phyloP scores from a whole-genome alignment of 352 stramenopile genomes.

The Phytopythium oedochilum region DNA sequence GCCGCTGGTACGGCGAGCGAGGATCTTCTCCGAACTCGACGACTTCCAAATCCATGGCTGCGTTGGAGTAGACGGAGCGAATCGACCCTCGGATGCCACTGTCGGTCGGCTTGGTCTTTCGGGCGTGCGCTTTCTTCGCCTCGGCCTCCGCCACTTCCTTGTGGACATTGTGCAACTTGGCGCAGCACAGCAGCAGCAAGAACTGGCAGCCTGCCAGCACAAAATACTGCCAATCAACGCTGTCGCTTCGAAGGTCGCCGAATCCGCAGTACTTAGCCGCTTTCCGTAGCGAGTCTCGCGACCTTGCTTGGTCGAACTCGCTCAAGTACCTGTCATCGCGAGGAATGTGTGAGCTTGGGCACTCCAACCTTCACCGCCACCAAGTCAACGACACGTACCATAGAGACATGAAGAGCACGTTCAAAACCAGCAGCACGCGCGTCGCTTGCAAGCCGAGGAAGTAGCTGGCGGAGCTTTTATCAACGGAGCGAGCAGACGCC shows the following conservation, averaged over 20 bases:
- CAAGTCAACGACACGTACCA: slow-evolving; percentile 26
- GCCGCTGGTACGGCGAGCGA: neutral
- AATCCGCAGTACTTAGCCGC: slow-evolving; percentile 59
- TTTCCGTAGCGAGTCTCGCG: slow-evolving; percentile 18
- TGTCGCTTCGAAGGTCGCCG: slow-evolving; percentile 35
- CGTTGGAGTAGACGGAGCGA: slow-evolving; percentile 9
- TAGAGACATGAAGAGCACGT: slow-evolving; percentile 37
- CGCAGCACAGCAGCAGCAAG: slow-evolving; percentile 51
- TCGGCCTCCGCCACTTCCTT: slow-evolving; percentile 1
- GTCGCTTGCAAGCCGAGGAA: slow-evolving; percentile 43
- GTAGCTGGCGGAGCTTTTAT: slow-evolving; percentile 9
- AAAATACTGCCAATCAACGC: slow-evolving; percentile 60
- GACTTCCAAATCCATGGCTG: slow-evolving; percentile 15
- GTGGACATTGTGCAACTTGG: slow-evolving; percentile 73
- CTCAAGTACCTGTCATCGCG: slow-evolving; percentile 2
- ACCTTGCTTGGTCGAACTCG: slow-evolving; percentile 1
- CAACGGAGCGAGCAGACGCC: neutral
- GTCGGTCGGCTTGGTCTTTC: neutral
- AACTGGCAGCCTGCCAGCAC: slow-evolving; percentile 54
- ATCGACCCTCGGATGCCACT: neutral
- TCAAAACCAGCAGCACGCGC: slow-evolving; percentile 37
- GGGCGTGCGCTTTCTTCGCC: slow-evolving; percentile 3
- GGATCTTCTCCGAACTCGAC: slow-evolving; percentile 4
- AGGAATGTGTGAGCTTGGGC: neutral
- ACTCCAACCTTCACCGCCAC: neutral